Evolutionary conservation across 371 early-diverging fungal species (phyloP), one percentile per base, ranked within the genome.

Genomic region (Syncephalastrum sp.): DNA sequence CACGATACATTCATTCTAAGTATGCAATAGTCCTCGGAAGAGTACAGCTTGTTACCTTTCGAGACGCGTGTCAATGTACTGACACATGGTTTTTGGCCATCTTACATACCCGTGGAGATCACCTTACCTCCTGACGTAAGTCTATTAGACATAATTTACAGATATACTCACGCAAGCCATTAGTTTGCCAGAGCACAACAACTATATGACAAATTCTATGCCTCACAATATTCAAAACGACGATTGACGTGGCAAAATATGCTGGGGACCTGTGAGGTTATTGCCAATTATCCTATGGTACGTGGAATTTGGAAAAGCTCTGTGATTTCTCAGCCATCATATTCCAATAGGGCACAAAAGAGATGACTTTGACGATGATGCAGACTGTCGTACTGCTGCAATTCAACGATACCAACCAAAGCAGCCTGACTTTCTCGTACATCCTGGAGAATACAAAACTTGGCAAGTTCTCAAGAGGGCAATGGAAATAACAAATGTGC

Each of bases 31-130:
- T 27, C 59, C 3, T 29, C 42, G 27, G 43, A 48, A 15, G 33
- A 13, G 2, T 33, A 60, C n/a, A 44, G 42, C 12, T 41, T 56
- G 15, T 8, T 41, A 12, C 25, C 57, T 15, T 47, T 63, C 33
- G 46, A 83, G 14, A 69, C 92, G 33, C 69, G 79, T 42, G 91
- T 91, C 12, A 90, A 85, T 56, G 85, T 96, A 1, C 71, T 98
- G 50, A 94, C 98, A 0, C 82, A 87, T 54, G 91, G 90, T 1
- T 88, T 85, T 68, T 98, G 97, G 98, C 98, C 98, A 1, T 85
- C 93, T 1, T 95, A 94, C 69, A 82, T 90, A 21, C 89, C 91
- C 13, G 66, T 84, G 8, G 78, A 82, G 5, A 75, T 88, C 41
- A 77, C 60, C 23, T 67, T 95, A 24, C 95, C 98, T 5, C 50